A percentile compares a stretch with the other conserved stretches of the same genome.
Evolutionary conservation across 139 green algal genomes (phyloP).

Genomic region (Tetratostichococcus sp.): DNA sequence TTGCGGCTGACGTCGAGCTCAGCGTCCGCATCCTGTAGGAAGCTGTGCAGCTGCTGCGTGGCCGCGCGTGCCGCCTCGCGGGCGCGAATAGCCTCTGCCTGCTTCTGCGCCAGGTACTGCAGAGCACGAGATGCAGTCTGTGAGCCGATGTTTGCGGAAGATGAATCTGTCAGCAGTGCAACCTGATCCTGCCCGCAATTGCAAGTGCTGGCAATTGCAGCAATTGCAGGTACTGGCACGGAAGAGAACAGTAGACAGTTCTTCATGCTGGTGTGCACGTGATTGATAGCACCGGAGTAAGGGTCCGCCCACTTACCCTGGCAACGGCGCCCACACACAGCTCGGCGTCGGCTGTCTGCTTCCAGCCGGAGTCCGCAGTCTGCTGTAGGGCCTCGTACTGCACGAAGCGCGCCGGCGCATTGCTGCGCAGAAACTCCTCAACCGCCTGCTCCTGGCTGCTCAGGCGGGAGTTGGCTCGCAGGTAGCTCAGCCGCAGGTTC

Average conservation of each 20-base stretch:
- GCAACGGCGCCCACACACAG: conserved; percentile 49
- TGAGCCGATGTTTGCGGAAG: too few species aligned
- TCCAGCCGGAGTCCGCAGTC: conserved; percentile 19
- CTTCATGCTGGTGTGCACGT: too few species aligned
- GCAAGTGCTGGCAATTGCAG: too few species aligned
- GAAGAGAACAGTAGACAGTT: too few species aligned
- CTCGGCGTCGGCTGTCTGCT: conserved; percentile 31
- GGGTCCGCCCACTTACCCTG: conserved; percentile 9
- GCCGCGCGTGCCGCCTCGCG: conserved; percentile 21
- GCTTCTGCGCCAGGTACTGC: conserved; percentile 45
- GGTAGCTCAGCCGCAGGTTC: background rate
- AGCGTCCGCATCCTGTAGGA: conserved; percentile 13
- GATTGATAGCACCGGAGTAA: too few species aligned
- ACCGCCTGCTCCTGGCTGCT: background rate
- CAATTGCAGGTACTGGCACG: too few species aligned
- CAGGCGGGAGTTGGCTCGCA: background rate
- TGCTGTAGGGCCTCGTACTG: conserved; percentile 7
- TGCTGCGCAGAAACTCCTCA: background rate
- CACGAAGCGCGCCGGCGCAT: background rate
- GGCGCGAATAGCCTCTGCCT: conserved; percentile 35
- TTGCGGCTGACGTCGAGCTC: background rate
- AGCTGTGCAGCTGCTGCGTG: conserved; percentile 35
- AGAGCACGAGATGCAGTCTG: background rate
- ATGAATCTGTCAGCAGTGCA: too few species aligned
- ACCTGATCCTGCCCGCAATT: too few species aligned